Evolutionary conservation across 176 grass and related monocot genomes (phyloP).

Genomic region (Stipa capillata): DNA sequence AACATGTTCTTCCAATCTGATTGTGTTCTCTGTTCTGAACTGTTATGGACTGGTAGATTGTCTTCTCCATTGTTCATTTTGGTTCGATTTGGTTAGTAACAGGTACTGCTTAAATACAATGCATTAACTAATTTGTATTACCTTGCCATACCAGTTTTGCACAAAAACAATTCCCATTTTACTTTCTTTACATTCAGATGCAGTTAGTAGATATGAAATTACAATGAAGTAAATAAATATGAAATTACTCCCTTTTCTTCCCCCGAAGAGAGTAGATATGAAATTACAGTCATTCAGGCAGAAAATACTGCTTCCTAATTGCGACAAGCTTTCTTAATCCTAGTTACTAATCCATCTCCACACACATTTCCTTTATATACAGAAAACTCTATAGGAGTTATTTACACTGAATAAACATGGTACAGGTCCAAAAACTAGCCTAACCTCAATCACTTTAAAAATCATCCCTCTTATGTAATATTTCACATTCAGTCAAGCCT

Average conservation of each 20-base stretch:
- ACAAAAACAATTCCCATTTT: background rate
- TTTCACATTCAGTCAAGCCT: constrained; percentile 3
- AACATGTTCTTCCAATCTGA: background rate
- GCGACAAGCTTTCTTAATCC: too few species aligned
- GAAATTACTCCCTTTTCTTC: too few species aligned
- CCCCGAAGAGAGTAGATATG: too few species aligned
- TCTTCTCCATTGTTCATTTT: background rate
- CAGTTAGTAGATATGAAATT: background rate
- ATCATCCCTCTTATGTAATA: background rate
- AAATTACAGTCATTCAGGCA: too few species aligned
- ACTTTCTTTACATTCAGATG: background rate
- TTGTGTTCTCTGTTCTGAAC: background rate
- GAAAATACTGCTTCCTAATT: too few species aligned
- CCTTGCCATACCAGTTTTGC: background rate
- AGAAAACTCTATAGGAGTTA: background rate
- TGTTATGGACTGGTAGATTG: background rate
- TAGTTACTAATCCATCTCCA: too few species aligned
- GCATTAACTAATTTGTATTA: background rate
- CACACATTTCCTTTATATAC: background rate
- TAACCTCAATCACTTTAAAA: background rate
- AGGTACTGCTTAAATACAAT: background rate
- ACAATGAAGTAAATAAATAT: too few species aligned
- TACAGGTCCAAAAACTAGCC: background rate
- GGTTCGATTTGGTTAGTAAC: background rate
- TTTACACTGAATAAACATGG: background rate